A percentile compares a stretch with the other conserved stretches of the same genome.
phyloP scores from a whole-genome alignment of 352 stramenopile species.

The Phytophthora brassicae region DNA sequence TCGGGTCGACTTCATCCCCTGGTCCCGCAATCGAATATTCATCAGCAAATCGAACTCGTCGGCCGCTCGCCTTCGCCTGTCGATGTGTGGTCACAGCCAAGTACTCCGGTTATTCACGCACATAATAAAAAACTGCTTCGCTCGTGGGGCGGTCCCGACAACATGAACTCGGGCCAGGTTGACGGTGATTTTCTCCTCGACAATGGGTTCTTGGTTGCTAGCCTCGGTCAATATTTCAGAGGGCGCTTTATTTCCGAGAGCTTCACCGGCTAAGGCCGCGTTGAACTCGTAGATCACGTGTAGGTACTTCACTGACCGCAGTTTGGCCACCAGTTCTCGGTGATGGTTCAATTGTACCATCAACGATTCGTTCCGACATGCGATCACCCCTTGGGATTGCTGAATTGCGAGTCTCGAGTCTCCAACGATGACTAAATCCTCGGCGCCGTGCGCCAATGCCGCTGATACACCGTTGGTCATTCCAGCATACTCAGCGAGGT shows the following conservation, averaged over 20 bases:
- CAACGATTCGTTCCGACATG: constrained; percentile 4
- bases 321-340: not conserved
- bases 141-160: too few relatives aligned
- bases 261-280: not conserved
- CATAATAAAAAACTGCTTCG: too few relatives aligned
- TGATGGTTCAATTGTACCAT: constrained; percentile 1
- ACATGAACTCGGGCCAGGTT: too few relatives aligned
- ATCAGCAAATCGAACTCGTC: too few relatives aligned
- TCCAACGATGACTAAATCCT: constrained; percentile 6
- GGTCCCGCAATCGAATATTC: too few relatives aligned
- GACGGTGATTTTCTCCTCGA: not conserved
- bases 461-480: constrained; percentile 6
- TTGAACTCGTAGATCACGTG: constrained; percentile 1
- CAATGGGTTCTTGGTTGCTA: not conserved
- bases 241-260: not conserved
- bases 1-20: too few relatives aligned
- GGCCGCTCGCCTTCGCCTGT: too few relatives aligned
- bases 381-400: constrained; percentile 16
- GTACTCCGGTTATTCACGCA: too few relatives aligned
- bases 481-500: constrained; percentile 29
- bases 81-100: too few relatives aligned
- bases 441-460: not conserved
- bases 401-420: constrained; percentile 11
- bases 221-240: not conserved
- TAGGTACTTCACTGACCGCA: not conserved